These are phyloP conservation scores for Knoxdaviesia proteae DNA, from an alignment of 2,329 filamentous ascomycete species.

Conservation along the genomic window DNA sequence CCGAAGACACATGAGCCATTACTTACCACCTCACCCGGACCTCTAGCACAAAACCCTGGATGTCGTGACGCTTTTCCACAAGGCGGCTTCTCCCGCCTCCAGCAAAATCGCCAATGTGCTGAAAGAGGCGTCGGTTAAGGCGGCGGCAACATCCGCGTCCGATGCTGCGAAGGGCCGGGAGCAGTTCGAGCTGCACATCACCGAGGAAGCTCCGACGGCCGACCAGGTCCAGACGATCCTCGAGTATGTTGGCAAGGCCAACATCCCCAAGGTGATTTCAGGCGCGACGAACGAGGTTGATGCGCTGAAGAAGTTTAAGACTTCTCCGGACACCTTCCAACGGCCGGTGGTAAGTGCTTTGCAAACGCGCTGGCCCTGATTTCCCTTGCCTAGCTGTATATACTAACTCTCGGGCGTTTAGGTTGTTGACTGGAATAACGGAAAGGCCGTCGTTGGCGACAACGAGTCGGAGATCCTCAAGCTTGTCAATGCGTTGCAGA, in stretches of 20 bases:
- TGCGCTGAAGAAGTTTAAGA: slow-evolving; percentile 59
- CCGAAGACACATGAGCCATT: too few relatives aligned
- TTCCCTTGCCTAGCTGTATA: slow-evolving; percentile 5
- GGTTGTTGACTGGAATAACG: slow-evolving; percentile 87
- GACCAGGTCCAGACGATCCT: slow-evolving; percentile 72
- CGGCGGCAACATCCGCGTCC: slow-evolving; percentile 31
- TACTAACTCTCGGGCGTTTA: slow-evolving; percentile 7
- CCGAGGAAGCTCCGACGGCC: slow-evolving; percentile 56
- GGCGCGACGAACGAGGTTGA: slow-evolving; percentile 57
- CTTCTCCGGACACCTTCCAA: slow-evolving; percentile 46
- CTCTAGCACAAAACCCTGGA: slow-evolving; percentile 58
- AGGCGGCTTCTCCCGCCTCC: slow-evolving; percentile 52
- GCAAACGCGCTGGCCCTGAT: too few relatives aligned
- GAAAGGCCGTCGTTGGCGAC: slow-evolving; percentile 56
- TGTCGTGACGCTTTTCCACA: slow-evolving; percentile 92
- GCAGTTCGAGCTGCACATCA: slow-evolving; percentile 74
- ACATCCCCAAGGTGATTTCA: slow-evolving; percentile 41
- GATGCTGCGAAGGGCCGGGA: slow-evolving; percentile 19
- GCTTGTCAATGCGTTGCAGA: slow-evolving; percentile 40
- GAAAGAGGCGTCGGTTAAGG: slow-evolving; percentile 57
- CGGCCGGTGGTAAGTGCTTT: slow-evolving; percentile 48
- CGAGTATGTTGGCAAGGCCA: slow-evolving; percentile 51
- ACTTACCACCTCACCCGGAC: not conserved
- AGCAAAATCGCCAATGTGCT: slow-evolving; percentile 53
- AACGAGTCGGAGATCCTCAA: slow-evolving; percentile 79